These are phyloP conservation scores for Colletotrichum incanum DNA, from an alignment of 2,329 filamentous ascomycete genomes.

Conservation along the genomic window DNA sequence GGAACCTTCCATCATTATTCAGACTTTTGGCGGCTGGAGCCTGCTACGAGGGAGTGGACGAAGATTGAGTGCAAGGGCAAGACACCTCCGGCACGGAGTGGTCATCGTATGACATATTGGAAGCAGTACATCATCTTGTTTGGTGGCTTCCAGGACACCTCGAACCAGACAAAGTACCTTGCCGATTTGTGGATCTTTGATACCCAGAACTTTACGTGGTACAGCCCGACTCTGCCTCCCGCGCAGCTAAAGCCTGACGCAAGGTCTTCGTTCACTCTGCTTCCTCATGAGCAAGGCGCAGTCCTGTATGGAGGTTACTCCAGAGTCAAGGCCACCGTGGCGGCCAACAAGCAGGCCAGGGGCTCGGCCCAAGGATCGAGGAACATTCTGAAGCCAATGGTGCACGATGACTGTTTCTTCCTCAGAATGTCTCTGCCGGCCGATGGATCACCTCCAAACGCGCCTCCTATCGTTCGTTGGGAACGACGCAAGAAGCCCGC, in stretches of 20 bases:
- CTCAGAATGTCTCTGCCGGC: conserved; percentile 83
- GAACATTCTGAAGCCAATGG: conserved; percentile 86
- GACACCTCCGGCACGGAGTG: conserved; percentile 86
- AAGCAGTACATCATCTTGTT: conserved; percentile 98
- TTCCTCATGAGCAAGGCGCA: conserved; percentile 91
- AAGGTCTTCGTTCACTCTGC: conserved; percentile 90
- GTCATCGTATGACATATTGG: conserved; percentile 96
- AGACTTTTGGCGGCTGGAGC: conserved; percentile 96
- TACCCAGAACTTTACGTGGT: conserved; percentile 88
- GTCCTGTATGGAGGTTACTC: conserved; percentile 96
- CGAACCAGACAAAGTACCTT: conserved; percentile 93
- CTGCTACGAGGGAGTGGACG: conserved; percentile 88
- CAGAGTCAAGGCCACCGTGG: conserved; percentile 81
- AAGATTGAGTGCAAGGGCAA: conserved; percentile 87
- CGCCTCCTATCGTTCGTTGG: conserved; percentile 86
- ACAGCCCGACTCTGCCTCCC: conserved; percentile 80
- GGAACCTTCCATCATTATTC: conserved; percentile 99
- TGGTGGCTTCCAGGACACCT: conserved; percentile 97
- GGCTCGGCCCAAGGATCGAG: conserved; percentile 74
- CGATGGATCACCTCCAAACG: conserved; percentile 75
- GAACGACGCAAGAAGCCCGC: conserved; percentile 93
- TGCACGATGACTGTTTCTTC: conserved; percentile 97
- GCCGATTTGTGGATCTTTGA: conserved; percentile 97
- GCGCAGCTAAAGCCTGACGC: conserved; percentile 91
- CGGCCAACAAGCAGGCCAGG: conserved; percentile 75